Evolutionary conservation across 2,329 filamentous ascomycete species (phyloP), one percentile per base, ranked within the genome.

Genomic region (Sclerotinia subarctica): DNA sequence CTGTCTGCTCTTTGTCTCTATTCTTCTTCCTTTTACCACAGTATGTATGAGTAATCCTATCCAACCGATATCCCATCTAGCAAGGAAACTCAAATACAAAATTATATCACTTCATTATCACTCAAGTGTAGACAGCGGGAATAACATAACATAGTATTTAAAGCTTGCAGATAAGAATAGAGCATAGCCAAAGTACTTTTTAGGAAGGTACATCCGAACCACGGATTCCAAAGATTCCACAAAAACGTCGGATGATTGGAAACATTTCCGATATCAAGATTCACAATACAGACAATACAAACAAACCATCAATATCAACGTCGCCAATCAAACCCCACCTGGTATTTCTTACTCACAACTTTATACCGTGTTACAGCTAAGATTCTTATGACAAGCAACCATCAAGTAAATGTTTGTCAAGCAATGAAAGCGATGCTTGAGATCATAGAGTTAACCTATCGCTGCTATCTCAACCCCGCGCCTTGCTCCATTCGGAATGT

Each of bases 401-500:
- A 35, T 49, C 44, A 35, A 35, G 44, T 35, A 47, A 49, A 35
- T 1, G 5, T 44, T 58, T 21, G 54, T 15, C 26, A 44, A 44
- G 8, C 54, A 38, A 42, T n/a, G 44, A 19, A 32, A 26, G n/a
- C 24, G 17, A 19, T n/a, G 11, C 24, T 24, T n/a, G 29, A 47
- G 35, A 46, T 62, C 58, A 47, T 35, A 19, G 6, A 57, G 13
- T 11, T 57, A 24, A 35, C 46, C 21, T 19, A n/a, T n/a, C 19
- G 6, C 21, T 19, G 53, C 13, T 11, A 19, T 21, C 8, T 15
- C 3, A 26, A 69, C 70, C 68, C 13, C 38, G 13, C 70, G 70
- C 73, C 59, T 72, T 73, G 54, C 73, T 69, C 15, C 6, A 59
- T 71, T 60, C 13, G 72, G 73, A 65, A 73, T 69, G 71, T 52